Conservation (phyloP, 208 protist species). For the Trypanosoma vivax region DNA sequence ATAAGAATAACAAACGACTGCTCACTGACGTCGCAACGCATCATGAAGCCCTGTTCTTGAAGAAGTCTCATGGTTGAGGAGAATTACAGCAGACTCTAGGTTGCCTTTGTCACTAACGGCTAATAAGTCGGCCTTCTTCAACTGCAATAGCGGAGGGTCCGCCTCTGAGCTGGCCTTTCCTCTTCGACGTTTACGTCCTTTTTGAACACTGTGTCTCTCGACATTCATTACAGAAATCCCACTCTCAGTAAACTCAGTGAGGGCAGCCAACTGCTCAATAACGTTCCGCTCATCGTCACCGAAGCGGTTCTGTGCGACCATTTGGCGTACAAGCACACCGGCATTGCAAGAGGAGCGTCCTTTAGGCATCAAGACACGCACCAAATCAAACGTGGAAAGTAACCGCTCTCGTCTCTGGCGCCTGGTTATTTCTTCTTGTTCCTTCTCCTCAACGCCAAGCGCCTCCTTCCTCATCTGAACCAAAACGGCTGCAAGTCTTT, state of each 20-base stretch:
- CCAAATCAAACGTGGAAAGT: conserved; percentile 61
- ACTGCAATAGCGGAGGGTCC: not conserved
- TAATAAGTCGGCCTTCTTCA: conserved; percentile 4
- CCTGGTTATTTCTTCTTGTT: conserved; percentile 37
- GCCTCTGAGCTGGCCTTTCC: too few relatives aligned
- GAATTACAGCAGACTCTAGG: conserved; percentile 4
- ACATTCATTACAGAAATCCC: conserved; percentile 6
- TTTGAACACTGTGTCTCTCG: not conserved
- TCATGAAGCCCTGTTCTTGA: not conserved
- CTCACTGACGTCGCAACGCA: conserved; percentile 6
- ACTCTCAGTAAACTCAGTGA: conserved; percentile 21
- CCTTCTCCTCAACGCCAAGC: conserved; percentile 26
- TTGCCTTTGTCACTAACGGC: not conserved
- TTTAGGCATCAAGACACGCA: conserved; percentile 47
- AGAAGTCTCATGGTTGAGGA: conserved; percentile 1
- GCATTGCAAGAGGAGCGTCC: conserved; percentile 28
- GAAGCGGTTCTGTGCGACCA: conserved; percentile 58
- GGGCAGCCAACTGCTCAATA: conserved; percentile 38
- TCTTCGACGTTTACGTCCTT: too few relatives aligned
- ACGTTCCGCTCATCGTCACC: conserved; percentile 28
- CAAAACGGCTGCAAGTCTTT: conserved; percentile 52
- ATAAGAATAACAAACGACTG: not conserved
- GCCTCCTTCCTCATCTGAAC: conserved; percentile 56
- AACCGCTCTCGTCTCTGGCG: conserved; percentile 59
- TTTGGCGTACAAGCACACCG: conserved; percentile 27